Conservation (phyloP, 2,329 filamentous ascomycete species). For the Arthroderma sp. region DNA sequence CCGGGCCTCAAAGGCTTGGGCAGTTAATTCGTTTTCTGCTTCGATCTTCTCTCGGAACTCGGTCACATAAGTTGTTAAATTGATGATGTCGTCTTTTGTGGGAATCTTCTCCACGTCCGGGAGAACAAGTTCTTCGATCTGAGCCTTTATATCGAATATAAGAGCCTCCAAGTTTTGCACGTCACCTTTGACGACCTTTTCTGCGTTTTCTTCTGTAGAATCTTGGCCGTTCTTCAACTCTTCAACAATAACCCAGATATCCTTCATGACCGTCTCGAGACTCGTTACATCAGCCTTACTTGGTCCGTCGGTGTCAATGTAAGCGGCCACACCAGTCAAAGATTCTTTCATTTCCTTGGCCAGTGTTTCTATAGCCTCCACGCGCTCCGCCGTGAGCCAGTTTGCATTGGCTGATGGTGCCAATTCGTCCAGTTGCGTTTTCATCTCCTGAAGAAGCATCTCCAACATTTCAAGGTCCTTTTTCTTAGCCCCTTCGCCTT, state of each 20-base stretch:
- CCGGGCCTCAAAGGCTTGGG: slow-evolving; percentile 68
- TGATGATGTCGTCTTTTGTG: slow-evolving; percentile 61
- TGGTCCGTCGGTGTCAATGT: slow-evolving; percentile 54
- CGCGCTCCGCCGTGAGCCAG: slow-evolving; percentile 47
- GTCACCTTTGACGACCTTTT: slow-evolving; percentile 66
- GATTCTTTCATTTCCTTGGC: slow-evolving; percentile 64
- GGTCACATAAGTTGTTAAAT: slow-evolving; percentile 56
- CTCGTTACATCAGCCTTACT: slow-evolving; percentile 64
- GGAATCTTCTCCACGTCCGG: slow-evolving; percentile 59
- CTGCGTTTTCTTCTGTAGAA: slow-evolving; percentile 37
- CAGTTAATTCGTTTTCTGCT: slow-evolving; percentile 56
- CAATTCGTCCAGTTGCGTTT: slow-evolving; percentile 74
- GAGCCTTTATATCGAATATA: slow-evolving; percentile 71
- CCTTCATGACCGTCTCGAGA: slow-evolving; percentile 64
- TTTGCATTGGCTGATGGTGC: slow-evolving; percentile 52
- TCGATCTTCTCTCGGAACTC: slow-evolving; percentile 43
- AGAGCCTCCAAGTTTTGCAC: slow-evolving; percentile 68
- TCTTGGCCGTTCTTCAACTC: slow-evolving; percentile 44
- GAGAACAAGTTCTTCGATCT: slow-evolving; percentile 59
- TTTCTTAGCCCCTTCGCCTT: slow-evolving; percentile 48
- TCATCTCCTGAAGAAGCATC: slow-evolving; percentile 77
- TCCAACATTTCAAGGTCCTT: slow-evolving; percentile 87
- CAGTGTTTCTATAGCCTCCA: slow-evolving; percentile 52
- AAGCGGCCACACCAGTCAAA: slow-evolving; percentile 51
- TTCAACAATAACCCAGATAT: slow-evolving; percentile 62